Evolutionary conservation across 2,329 filamentous ascomycete species (phyloP).

Genomic region (Fusarium euwallaceae): DNA sequence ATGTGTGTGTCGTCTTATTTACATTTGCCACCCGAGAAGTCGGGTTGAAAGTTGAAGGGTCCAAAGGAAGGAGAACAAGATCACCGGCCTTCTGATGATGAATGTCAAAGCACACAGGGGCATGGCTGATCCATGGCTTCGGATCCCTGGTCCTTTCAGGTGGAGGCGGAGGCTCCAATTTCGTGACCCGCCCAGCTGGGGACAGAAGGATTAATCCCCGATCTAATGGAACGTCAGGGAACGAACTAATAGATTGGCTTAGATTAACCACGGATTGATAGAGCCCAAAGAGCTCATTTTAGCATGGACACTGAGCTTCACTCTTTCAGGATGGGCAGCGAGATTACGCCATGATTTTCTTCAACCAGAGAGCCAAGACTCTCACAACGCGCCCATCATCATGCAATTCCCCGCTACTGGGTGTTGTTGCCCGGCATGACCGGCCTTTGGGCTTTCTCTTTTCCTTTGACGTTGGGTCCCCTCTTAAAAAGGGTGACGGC

Average conservation of each 20-base stretch:
- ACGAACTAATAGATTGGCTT: conserved; percentile 16
- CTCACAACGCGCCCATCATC: not conserved
- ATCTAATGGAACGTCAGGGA: conserved; percentile 37
- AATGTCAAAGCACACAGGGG: conserved; percentile 4
- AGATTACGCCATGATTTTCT: conserved; percentile 34
- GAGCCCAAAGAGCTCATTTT: not conserved
- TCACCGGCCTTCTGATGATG: not conserved
- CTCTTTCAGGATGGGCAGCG: not conserved
- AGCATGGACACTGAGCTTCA: not conserved
- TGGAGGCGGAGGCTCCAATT: conserved; percentile 30
- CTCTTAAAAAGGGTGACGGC: conserved; percentile 14
- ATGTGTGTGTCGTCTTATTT: not conserved
- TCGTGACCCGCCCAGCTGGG: conserved; percentile 31
- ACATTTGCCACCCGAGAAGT: conserved; percentile 4
- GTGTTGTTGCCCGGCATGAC: conserved; percentile 15
- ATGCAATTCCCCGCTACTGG: conserved; percentile 1
- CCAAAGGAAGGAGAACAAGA: not conserved
- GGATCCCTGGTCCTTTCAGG: not conserved
- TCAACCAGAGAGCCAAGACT: conserved; percentile 3
- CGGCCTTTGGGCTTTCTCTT: conserved; percentile 2
- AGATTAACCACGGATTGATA: conserved; percentile 4
- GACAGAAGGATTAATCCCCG: conserved; percentile 32
- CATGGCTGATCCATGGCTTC: conserved; percentile 21
- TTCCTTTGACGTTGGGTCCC: conserved; percentile 3
- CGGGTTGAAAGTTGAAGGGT: not conserved